These are phyloP conservation scores for Exutisphaerella laricina DNA, from an alignment of 2,329 filamentous ascomycete species.

Conservation along the genomic window DNA sequence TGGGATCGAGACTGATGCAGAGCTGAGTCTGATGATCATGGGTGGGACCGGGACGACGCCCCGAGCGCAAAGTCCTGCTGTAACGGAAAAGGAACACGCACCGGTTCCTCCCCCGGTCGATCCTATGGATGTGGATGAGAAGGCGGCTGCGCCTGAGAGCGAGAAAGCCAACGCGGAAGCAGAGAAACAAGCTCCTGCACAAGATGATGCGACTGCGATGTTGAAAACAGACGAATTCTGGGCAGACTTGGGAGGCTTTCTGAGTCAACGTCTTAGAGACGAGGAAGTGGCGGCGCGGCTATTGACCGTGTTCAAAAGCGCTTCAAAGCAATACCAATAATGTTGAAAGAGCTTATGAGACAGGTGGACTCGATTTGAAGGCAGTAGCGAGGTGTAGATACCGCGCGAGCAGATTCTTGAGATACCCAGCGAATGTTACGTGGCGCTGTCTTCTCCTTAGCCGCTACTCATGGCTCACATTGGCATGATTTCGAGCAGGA, in stretches of 20 bases:
- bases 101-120: slow-evolving; percentile 33
- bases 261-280: slow-evolving; percentile 73
- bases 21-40: slow-evolving; percentile 85
- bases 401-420: too few species aligned
- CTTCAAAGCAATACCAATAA: neutral
- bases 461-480: too few species aligned
- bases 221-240: slow-evolving; percentile 74
- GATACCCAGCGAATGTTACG: too few species aligned
- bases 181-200: slow-evolving; percentile 49
- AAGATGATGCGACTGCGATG: slow-evolving; percentile 41
- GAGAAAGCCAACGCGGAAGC: slow-evolving; percentile 38
- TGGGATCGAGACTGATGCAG: slow-evolving; percentile 52
- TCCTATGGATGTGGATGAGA: slow-evolving; percentile 32
- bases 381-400: too few species aligned
- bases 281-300: slow-evolving; percentile 59
- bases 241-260: slow-evolving; percentile 74
- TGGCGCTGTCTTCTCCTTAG: too few species aligned
- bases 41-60: slow-evolving; percentile 46
- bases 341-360: slow-evolving; percentile 56
- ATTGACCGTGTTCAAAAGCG: slow-evolving; percentile 55
- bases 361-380: too few species aligned
- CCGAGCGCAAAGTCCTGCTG: slow-evolving; percentile 37
- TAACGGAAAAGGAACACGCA: slow-evolving; percentile 22
- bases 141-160: slow-evolving; percentile 26
- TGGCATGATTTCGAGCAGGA: too few species aligned